Evolutionary conservation across 306 rosid genomes (phyloP).

Genomic region (Quercus aquifolioides): DNA sequence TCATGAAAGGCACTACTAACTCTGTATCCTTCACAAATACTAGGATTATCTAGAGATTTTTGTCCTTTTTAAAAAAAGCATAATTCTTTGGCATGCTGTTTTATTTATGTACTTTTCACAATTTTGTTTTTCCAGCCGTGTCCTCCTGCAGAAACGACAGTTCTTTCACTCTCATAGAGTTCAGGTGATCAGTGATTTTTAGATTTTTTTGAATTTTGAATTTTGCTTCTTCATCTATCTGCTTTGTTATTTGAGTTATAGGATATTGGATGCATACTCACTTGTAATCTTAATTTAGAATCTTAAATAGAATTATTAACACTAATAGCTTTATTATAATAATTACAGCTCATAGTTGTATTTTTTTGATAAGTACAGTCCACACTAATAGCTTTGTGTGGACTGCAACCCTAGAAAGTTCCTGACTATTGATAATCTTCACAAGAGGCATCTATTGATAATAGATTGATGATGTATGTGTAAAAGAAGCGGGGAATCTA

Average conservation of each 20-base stretch:
- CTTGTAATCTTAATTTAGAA: neutral
- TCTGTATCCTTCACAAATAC: neutral
- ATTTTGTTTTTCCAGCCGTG: conserved; percentile 55
- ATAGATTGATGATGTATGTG: no score
- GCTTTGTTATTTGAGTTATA: conserved; percentile 9
- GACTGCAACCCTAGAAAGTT: no score
- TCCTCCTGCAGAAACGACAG: conserved; percentile 91
- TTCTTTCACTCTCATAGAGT: conserved; percentile 99
- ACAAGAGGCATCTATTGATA: no score
- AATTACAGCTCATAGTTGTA: neutral
- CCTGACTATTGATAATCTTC: no score
- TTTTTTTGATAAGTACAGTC: no score
- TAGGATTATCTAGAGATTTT: neutral
- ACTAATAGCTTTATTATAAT: neutral
- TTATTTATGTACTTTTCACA: conserved; percentile 18
- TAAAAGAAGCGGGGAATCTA: no score
- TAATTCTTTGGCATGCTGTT: conserved; percentile 15
- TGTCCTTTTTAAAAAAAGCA: neutral
- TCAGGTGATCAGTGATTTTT: conserved; percentile 61
- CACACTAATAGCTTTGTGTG: no score
- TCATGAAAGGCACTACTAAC: neutral
- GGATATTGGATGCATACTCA: neutral
- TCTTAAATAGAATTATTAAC: neutral
- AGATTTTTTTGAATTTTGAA: conserved; percentile 9
- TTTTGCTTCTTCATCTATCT: conserved; percentile 7